Evolutionary conservation across 805 yeast genomes (phyloP).

Genomic region (Metschnikowia proteae): DNA sequence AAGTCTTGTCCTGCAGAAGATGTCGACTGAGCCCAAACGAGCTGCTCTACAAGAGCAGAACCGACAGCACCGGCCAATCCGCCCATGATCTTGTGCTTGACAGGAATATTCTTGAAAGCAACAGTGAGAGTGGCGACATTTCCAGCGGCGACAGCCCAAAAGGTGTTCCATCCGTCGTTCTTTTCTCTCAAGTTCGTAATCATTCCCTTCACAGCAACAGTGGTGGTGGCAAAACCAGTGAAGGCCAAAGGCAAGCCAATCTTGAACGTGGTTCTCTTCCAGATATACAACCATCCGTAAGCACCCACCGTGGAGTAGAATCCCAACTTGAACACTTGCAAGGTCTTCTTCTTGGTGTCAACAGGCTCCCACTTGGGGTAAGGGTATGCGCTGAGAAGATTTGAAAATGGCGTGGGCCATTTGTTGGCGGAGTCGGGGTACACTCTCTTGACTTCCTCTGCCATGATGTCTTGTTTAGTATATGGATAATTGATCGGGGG

Average conservation of each 20-base stretch:
- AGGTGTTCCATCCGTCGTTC: constrained; percentile 59
- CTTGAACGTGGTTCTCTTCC: constrained; percentile 43
- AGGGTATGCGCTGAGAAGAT: constrained; percentile 34
- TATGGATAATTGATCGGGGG: neutral
- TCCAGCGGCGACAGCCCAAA: constrained; percentile 58
- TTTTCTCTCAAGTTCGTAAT: constrained; percentile 58
- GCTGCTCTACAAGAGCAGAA: constrained; percentile 36
- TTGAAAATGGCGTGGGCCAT: constrained; percentile 41
- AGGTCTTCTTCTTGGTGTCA: constrained; percentile 50
- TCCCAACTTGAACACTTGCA: constrained; percentile 44
- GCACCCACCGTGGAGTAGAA: constrained; percentile 48
- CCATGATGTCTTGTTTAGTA: constrained; percentile 15
- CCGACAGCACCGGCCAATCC: constrained; percentile 39
- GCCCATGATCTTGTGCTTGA: constrained; percentile 38
- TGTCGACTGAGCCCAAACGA: constrained; percentile 40
- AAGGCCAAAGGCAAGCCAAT: constrained; percentile 38
- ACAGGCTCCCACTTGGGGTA: constrained; percentile 52
- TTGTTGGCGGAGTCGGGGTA: constrained; percentile 39
- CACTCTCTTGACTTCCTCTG: constrained; percentile 18
- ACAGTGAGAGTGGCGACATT: constrained; percentile 45
- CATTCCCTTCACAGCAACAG: constrained; percentile 47
- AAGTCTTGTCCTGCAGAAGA: constrained; percentile 36
- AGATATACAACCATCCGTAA: constrained; percentile 43
- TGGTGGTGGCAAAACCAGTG: constrained; percentile 46
- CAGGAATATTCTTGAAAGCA: constrained; percentile 40